Evolutionary conservation across 1,284 basidiomycete species (phyloP).

Genomic region (Fereydounia khargensis): DNA sequence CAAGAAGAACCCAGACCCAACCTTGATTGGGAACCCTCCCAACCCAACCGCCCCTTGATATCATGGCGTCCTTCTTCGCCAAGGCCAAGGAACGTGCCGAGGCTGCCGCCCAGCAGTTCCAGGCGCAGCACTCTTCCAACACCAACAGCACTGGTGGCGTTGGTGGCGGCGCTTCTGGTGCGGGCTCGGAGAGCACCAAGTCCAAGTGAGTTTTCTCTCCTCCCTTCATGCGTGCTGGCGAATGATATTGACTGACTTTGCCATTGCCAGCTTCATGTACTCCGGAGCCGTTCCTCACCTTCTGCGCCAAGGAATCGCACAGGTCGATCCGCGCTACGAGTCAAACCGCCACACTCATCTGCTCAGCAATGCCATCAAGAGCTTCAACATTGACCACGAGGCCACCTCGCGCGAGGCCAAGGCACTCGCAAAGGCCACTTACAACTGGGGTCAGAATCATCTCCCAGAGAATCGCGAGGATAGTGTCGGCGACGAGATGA

Average conservation of each 20-base stretch:
- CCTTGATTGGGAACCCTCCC: too few species aligned
- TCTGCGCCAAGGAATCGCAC: constrained; percentile 38
- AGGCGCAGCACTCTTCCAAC: constrained; percentile 22
- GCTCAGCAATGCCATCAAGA: constrained; percentile 40
- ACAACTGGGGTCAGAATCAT: constrained; percentile 41
- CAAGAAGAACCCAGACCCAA: too few species aligned
- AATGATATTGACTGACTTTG: too few species aligned
- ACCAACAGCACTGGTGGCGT: constrained; percentile 3
- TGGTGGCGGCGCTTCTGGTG: constrained; percentile 1
- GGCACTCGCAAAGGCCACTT: constrained; percentile 37
- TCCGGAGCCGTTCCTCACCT: constrained; percentile 42
- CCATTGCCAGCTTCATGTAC: constrained; percentile 26
- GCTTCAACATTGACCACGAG: constrained; percentile 44
- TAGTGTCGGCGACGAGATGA: constrained; percentile 35
- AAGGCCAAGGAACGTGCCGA: constrained; percentile 43
- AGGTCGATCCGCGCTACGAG: constrained; percentile 48
- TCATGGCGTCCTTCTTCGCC: constrained; percentile 45
- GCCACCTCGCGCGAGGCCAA: constrained; percentile 39
- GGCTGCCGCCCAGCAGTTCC: constrained; percentile 44
- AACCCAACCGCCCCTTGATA: neutral
- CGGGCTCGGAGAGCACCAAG: neutral
- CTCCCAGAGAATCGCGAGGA: constrained; percentile 37
- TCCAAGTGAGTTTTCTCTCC: neutral
- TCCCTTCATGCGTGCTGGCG: neutral
- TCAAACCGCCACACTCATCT: constrained; percentile 40